Evolutionary conservation across 768 basidiomycete species (phyloP).

Genomic region (Pluteus cervinus): DNA sequence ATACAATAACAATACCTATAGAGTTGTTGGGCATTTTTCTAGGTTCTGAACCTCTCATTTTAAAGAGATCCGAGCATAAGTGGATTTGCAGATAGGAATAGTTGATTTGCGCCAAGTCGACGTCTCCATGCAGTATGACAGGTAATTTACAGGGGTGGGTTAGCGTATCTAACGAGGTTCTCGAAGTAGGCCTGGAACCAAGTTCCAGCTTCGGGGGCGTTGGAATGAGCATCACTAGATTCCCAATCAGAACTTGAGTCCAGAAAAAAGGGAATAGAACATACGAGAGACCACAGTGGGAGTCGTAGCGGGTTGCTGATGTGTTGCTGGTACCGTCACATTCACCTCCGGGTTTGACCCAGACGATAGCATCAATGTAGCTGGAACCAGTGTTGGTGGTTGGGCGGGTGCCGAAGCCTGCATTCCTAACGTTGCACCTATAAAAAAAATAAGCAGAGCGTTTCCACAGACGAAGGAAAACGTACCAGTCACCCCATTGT

Average conservation of each 20-base stretch:
- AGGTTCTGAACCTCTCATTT: too few species aligned
- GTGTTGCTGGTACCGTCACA: constrained; percentile 57
- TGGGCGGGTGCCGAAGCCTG: constrained; percentile 57
- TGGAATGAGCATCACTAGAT: constrained; percentile 46
- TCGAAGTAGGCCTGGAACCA: constrained; percentile 69
- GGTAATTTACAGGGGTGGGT: constrained; percentile 38
- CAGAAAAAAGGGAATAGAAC: constrained; percentile 13
- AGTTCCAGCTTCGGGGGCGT: constrained; percentile 56
- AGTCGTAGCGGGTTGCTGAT: constrained; percentile 46
- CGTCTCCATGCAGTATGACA: too few species aligned
- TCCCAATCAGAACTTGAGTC: constrained; percentile 5
- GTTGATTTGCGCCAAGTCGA: too few species aligned
- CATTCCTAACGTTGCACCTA: constrained; percentile 62
- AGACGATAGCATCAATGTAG: constrained; percentile 56
- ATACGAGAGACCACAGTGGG: constrained; percentile 41
- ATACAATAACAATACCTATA: too few species aligned
- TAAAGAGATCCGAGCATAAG: too few species aligned
- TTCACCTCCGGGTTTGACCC: constrained; percentile 67
- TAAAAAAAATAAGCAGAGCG: too few species aligned
- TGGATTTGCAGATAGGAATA: too few species aligned
- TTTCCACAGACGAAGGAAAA: too few species aligned
- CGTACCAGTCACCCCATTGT: constrained; percentile 62
- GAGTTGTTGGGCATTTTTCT: too few species aligned
- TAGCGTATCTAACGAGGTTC: constrained; percentile 47
- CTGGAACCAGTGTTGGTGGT: constrained; percentile 48